Evolutionary conservation across 202 grass and related monocot genomes (phyloP), one percentile per base, ranked within the genome.

Genomic region (Musa balbisiana): DNA sequence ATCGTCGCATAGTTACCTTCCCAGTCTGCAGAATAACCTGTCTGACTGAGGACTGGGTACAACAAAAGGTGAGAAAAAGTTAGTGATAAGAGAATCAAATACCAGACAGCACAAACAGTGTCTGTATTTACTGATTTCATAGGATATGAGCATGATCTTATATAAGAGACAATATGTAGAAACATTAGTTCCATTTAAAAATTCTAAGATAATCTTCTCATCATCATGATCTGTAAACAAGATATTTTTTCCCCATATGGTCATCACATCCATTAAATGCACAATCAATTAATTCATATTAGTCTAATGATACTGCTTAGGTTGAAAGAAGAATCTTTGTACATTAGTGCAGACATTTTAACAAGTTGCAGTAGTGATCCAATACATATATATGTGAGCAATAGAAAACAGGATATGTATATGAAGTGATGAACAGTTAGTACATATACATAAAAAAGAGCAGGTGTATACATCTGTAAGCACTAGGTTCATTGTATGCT

Each of bases 11-110:
- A 12, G 51, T 0, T 76, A 92, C 92, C 80, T 87, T 96, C 55
- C 92, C 92, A 12, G 89, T 88, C 49, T 80, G 85, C 70, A 96
- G 83, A 69, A 87, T 67, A 73, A 96, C 92, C 71, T 84, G 74
- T 53, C 92, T 77, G 71, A 96, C 63, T 0, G 92, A 90, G 43
- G 92, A 96, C 92, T 96, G 85, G 3, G 75, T 79, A 69, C 51
- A 75, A 74, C 76, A 80, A 81, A 2, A 64, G 68, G 64, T 67
- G 20, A 0, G 79, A 75, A 78, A 79, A 43, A 70, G 14, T 49
- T 68, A 25, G 19, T 65, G 19, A 19, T 67, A 24, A 85, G 56
- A 56, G 64, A 52, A 65, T 22, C 16, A 63, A 43, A 74, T 2
- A 27, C 20, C 11, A 17, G 23, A 43, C 8, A 43, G 33, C 33